phyloP scores from a whole-genome alignment of 495 filamentous ascomycete genomes.

The Penicillium cataractarum region DNA sequence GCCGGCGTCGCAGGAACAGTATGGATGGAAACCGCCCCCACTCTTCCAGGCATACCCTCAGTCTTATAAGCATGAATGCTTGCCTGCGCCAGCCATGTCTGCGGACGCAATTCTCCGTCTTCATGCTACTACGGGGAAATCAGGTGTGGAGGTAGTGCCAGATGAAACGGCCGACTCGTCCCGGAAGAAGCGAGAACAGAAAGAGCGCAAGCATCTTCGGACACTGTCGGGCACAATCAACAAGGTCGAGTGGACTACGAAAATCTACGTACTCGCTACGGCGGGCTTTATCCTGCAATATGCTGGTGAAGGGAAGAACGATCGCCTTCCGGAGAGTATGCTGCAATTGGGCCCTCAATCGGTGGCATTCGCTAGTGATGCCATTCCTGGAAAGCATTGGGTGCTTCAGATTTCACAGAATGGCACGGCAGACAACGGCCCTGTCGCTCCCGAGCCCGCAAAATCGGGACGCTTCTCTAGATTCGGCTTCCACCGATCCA shows the following conservation, averaged over 20 bases:
- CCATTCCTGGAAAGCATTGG: constrained; percentile 89
- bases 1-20: constrained; percentile 28
- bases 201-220: constrained; percentile 48
- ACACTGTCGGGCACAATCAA: constrained; percentile 61
- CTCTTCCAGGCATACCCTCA: constrained; percentile 93
- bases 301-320: constrained; percentile 74
- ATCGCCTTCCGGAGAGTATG: constrained; percentile 85
- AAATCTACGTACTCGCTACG: constrained; percentile 79
- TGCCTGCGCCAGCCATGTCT: constrained; percentile 53
- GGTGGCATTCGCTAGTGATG: constrained; percentile 90
- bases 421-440: constrained; percentile 60
- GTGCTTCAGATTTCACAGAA: constrained; percentile 88
- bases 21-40: constrained; percentile 75
- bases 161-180: constrained; percentile 24
- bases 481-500: constrained; percentile 65
- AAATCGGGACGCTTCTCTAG: constrained; percentile 67
- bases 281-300: constrained; percentile 90
- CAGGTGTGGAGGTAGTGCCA: constrained; percentile 9
- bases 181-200: constrained; percentile 47
- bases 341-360: constrained; percentile 82
- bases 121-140: constrained; percentile 47
- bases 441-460: constrained; percentile 50
- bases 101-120: constrained; percentile 65
- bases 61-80: constrained; percentile 61
- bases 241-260: constrained; percentile 77